These are phyloP conservation scores for Diversispora epigaea DNA, from an alignment of 192 early-diverging fungal species.

Conservation along the genomic window DNA sequence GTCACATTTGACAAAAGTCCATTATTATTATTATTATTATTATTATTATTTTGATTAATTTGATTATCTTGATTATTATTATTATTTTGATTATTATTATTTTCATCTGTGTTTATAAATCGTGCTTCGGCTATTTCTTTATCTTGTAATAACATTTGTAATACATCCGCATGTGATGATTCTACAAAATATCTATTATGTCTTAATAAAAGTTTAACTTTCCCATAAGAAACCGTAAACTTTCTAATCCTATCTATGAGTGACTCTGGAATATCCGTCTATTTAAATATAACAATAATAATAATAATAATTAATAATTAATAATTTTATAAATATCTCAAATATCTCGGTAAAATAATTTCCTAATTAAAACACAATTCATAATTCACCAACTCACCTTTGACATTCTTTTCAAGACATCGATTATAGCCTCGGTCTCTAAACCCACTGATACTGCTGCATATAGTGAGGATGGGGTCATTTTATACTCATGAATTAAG, in stretches of 20 bases:
- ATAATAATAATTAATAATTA: too few species aligned
- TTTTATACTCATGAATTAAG: constrained; percentile 89
- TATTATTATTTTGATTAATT: too few species aligned
- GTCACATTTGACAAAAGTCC: constrained; percentile 41
- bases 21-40: too few species aligned
- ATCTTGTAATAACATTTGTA: constrained; percentile 79
- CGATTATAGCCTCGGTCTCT: constrained; percentile 87
- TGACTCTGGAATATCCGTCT: constrained; percentile 53
- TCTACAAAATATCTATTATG: constrained; percentile 94
- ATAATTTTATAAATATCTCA: too few species aligned
- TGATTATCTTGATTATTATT: constrained; percentile 49
- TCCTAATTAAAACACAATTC: neutral
- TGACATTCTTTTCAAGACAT: constrained; percentile 83
- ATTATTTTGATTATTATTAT: constrained; percentile 46
- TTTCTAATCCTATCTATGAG: constrained; percentile 74
- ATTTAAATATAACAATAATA: neutral
- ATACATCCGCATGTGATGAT: constrained; percentile 75
- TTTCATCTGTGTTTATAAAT: constrained; percentile 34
- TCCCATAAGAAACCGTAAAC: constrained; percentile 88
- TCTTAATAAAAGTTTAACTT: constrained; percentile 95
- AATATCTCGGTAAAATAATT: neutral
- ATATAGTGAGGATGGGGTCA: constrained; percentile 93
- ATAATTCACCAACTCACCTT: constrained; percentile 66
- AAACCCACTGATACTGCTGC: constrained; percentile 98
- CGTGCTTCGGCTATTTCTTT: constrained; percentile 69